Evolutionary conservation across 2,329 filamentous ascomycete genomes (phyloP), one percentile per base, ranked within the genome.

Genomic region (Fusarium pilosicola): DNA sequence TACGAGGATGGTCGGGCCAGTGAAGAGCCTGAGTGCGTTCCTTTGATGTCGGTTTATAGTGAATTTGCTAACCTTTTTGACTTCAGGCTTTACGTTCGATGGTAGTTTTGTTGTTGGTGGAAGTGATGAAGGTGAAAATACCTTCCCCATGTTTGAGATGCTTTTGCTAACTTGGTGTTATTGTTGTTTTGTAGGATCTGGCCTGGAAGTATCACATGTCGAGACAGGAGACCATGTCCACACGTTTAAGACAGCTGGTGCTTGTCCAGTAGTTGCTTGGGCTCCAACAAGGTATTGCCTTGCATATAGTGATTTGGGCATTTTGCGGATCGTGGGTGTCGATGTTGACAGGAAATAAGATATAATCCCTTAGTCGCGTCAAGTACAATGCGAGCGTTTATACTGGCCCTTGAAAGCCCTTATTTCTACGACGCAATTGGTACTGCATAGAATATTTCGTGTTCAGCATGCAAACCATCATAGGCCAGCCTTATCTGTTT

Each of bases 191-290:
- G 11, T 34, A 88, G 88, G 89, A 32, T 82, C 88, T 62, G 91
- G 91, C 15, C 81, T 95, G 36, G 89, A 93, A 55, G 88, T 95
- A 46, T 90, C 89, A 26, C 92, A 94, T 79, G 89, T 90, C 3
- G 93, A 95, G 80, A 92, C 90, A 7, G 93, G 93, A 28, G 93
- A 95, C 49, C 87, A 90, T 73, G 88, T 95, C 20, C 88, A 94
- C 79, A 93, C 88, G 5, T 87, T 94, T 74, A 94, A 94, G 80
- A 92, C 92, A 15, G 85, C 86, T 2, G 88, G 89, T 28, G 84
- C 91, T 18, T 90, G 89, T 62, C 89, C 90, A 3, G 87, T 93
- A 17, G 91, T 95, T 13, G 88, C 91, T 6, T 95, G 93, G 93
- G 92, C 94, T 73, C 93, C 93, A 6, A 91, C 88, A 46, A 87